Percentiles rank a stretch among this genome's conserved stretches.
Conservation (phyloP, 1,284 basidiomycete genomes). For the Schizophyllum commune region DNA sequence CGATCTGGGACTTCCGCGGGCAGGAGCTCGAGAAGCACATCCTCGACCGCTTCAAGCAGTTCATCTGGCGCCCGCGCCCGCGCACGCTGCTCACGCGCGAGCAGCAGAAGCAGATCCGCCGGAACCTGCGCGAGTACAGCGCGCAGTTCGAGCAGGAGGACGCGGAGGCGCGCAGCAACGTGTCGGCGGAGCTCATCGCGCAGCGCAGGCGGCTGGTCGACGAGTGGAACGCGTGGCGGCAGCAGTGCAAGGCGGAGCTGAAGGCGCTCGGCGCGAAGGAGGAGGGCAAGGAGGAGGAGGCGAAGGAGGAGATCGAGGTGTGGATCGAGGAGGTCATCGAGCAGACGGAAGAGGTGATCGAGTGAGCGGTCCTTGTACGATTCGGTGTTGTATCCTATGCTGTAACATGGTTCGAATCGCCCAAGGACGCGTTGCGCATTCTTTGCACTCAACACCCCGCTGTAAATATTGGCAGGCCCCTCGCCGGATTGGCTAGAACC, state of each 20-base stretch:
- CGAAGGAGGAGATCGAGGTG: conserved; percentile 82
- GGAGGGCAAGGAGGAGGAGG: conserved; percentile 43
- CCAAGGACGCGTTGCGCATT: too few relatives aligned
- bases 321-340: conserved; percentile 90
- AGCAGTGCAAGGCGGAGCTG: conserved; percentile 50
- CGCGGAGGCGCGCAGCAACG: conserved; percentile 89
- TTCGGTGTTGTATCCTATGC: not conserved
- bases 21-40: conserved; percentile 86
- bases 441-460: too few relatives aligned
- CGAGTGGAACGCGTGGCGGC: conserved; percentile 98
- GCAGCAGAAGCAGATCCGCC: conserved; percentile 82
- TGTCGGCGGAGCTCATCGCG: conserved; percentile 90
- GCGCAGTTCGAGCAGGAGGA: conserved; percentile 96
- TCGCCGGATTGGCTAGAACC: too few relatives aligned
- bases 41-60: conserved; percentile 96
- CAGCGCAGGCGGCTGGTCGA: conserved; percentile 88
- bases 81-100: conserved; percentile 84
- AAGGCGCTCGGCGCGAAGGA: conserved; percentile 42
- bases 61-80: conserved; percentile 96
- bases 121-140: conserved; percentile 90
- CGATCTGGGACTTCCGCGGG: conserved; percentile 97
- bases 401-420: too few relatives aligned
- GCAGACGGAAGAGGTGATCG: conserved; percentile 72
- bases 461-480: too few relatives aligned
- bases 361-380: conserved; percentile 14